These are phyloP conservation scores for Medicago lupulina DNA, from an alignment of 306 rosid species.

Conservation along the genomic window DNA sequence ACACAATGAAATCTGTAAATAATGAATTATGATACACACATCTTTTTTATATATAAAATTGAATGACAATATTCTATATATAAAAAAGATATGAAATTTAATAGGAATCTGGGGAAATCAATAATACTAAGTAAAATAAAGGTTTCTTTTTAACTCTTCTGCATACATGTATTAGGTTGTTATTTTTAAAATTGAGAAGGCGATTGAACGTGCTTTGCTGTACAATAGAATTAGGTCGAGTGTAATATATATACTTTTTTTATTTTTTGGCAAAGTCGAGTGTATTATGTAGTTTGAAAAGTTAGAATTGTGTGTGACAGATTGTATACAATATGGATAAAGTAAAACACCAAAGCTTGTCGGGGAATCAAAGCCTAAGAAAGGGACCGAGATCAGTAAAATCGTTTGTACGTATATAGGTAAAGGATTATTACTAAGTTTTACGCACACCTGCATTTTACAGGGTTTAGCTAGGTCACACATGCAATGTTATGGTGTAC, in stretches of 20 bases:
- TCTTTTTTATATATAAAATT: too few species aligned
- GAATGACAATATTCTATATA: neutral
- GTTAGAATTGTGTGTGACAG: conserved; percentile 55
- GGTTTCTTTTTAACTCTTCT: neutral
- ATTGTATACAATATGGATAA: conserved; percentile 54
- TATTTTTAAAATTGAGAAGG: neutral
- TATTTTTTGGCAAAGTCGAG: conserved; percentile 22
- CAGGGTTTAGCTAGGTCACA: neutral
- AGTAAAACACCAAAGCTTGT: conserved; percentile 48
- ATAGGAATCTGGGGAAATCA: too few species aligned
- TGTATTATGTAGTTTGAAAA: conserved; percentile 31
- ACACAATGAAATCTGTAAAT: too few species aligned
- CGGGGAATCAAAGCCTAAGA: conserved; percentile 59
- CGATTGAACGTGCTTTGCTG: conserved; percentile 40
- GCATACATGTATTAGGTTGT: neutral
- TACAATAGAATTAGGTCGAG: conserved; percentile 37
- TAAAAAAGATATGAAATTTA: neutral
- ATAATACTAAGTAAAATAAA: neutral
- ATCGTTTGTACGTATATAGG: conserved; percentile 24
- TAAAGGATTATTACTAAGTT: conserved; percentile 5
- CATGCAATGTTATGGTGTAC: conserved; percentile 17
- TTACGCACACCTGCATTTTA: conserved; percentile 19
- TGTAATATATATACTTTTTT: neutral
- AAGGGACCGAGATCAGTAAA: conserved; percentile 37
- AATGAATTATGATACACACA: neutral